These are phyloP conservation scores for Avicennia marina DNA, from an alignment of 257 asterid genomes.

Conservation along the genomic window DNA sequence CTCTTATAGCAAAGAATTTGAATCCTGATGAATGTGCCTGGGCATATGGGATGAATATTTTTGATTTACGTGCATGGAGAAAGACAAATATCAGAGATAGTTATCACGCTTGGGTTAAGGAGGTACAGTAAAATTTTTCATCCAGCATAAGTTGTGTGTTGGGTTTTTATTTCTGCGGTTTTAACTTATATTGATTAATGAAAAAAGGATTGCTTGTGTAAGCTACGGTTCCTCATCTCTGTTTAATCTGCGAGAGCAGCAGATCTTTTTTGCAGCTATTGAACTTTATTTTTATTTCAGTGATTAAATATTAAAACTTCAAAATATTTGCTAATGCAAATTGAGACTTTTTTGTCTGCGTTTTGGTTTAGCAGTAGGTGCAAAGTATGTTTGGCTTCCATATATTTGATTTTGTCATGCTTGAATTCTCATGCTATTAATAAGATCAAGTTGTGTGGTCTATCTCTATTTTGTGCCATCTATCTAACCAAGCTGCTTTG, in stretches of 20 bases:
- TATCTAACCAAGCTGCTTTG: not conserved
- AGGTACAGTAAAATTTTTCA: conserved; percentile 31
- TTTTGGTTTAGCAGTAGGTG: conserved; percentile 3
- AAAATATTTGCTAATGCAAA: not conserved
- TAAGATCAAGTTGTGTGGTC: not conserved
- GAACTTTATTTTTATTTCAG: not conserved
- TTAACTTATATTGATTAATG: not conserved
- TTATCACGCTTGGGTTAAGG: conserved; percentile 69
- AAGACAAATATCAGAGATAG: conserved; percentile 49
- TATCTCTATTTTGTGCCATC: conserved; percentile 10
- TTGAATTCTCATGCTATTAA: not conserved
- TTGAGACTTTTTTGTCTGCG: not conserved
- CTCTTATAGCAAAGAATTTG: conserved; percentile 49
- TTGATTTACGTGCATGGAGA: conserved; percentile 62
- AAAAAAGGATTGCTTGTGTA: conserved; percentile 3
- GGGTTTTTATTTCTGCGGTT: too few relatives aligned
- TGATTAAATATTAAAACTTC: not conserved
- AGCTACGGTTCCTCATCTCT: conserved; percentile 4
- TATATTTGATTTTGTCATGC: not conserved
- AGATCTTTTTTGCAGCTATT: too few relatives aligned
- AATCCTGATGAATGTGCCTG: conserved; percentile 71
- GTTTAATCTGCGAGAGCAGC: not conserved
- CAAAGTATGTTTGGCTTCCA: not conserved
- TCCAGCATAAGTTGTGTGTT: not conserved
- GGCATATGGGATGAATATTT: conserved; percentile 80